Base-by-base conservation (phyloP, 768 basidiomycete genomes). In the Russula vinacea region DNA sequence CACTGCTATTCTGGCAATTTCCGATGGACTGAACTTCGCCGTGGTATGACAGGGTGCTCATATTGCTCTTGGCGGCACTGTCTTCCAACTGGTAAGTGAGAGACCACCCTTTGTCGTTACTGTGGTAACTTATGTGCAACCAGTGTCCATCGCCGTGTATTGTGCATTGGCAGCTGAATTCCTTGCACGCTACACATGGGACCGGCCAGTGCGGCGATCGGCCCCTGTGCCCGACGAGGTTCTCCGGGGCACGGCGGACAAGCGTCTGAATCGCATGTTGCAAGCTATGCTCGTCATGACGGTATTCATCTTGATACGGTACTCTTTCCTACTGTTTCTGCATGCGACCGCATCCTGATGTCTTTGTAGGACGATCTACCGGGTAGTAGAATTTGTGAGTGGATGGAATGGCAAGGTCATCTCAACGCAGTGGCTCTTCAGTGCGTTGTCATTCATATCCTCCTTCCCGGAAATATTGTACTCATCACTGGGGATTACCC, bases 31-130 rank as follows among this genome's bases (percentile, higher is more conserved):
- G 7, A 39, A 32, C 16, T 3, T 6, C 45, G 19, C 7, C 42
- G 19, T 5, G 9, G 22, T 24, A n/a, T 17, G 8, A 26, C 22
- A 68, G 58, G 68, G 65, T 55, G 37, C 49, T 3, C 1, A 64
- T 33, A 67, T 68, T 26, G 59, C 59, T 56, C 62, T 68, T 6
- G 62, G 61, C 2, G 67, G 67, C 8, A 67, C 59, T 13, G 17
- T 67, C 16, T 67, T 68, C 62, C 67, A 67, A 29, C 55, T 68
- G 32, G 67, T 63, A 47, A 13, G 37, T 26, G 65, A 37, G 19
- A 2, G 2, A 22, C 60, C 16, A 11, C 39, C 39, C 19, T 7
- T 32, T 33, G 5, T 40, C 16, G 16, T 40, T 6, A 17, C 32
- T n/a, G 11, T 54, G 44, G 9, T 29, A 33, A 11, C 52, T 51